Conservation (phyloP, 2,329 filamentous ascomycete species). For the Trichophyton verrucosum region DNA sequence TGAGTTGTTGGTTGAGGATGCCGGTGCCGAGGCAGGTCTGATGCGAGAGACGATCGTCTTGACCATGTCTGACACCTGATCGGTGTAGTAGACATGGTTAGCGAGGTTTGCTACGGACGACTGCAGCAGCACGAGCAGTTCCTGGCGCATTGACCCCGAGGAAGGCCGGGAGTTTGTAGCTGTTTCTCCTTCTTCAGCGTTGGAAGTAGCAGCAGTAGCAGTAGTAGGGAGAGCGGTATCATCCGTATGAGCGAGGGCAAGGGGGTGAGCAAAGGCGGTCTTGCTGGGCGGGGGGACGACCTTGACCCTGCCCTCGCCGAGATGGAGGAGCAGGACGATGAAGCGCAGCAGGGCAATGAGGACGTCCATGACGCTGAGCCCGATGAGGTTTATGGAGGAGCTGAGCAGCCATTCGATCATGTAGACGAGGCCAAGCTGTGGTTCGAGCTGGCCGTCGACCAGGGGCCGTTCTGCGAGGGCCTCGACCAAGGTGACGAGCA, state of each 20-base stretch:
- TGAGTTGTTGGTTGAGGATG: constrained; percentile 20
- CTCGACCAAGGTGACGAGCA: constrained; percentile 72
- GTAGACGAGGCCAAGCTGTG: constrained; percentile 62
- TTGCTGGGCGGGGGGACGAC: background rate
- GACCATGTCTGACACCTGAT: constrained; percentile 93
- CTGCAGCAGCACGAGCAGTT: constrained; percentile 60
- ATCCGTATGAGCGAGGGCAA: background rate
- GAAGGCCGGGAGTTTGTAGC: background rate
- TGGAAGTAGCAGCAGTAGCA: background rate
- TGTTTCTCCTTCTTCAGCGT: too few species aligned
- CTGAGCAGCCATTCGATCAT: constrained; percentile 73
- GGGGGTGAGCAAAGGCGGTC: background rate
- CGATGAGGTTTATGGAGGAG: constrained; percentile 86
- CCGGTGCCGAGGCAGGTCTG: constrained; percentile 43
- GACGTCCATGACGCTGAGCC: constrained; percentile 91
- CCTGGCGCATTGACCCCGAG: constrained; percentile 30
- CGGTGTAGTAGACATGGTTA: constrained; percentile 91
- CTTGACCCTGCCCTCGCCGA: constrained; percentile 26
- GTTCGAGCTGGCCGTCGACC: constrained; percentile 56
- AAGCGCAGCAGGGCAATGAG: constrained; percentile 74
- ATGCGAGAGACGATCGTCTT: constrained; percentile 64
- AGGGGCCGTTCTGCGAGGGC: constrained; percentile 56
- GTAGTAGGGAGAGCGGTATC: background rate
- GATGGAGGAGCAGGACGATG: constrained; percentile 62
- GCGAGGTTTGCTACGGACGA: constrained; percentile 80